These are phyloP conservation scores for Podospora bellae-mahoneyi DNA, from an alignment of 495 filamentous ascomycete species.

Conservation along the genomic window DNA sequence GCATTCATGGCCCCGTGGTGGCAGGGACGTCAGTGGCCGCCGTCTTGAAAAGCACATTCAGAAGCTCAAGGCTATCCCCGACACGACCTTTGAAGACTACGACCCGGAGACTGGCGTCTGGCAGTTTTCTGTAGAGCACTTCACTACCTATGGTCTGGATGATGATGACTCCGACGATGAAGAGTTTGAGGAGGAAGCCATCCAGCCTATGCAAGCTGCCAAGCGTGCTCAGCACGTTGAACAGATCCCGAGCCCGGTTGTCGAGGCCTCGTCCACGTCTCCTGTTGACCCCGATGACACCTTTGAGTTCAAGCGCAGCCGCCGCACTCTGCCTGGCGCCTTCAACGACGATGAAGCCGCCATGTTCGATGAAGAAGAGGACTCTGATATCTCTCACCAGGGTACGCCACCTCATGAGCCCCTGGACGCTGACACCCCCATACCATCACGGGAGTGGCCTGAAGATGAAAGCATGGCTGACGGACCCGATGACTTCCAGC, in stretches of 20 bases:
- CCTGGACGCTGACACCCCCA: conserved; percentile 71
- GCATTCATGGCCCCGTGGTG: conserved; percentile 82
- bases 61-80: conserved; percentile 64
- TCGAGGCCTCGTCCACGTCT: conserved; percentile 26
- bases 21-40: conserved; percentile 27
- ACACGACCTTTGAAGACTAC: conserved; percentile 79
- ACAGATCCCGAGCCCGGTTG: conserved; percentile 17
- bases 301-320: conserved; percentile 71
- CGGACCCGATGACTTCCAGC: conserved; percentile 56
- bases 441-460: conserved; percentile 55
- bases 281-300: conserved; percentile 66
- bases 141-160: conserved; percentile 90
- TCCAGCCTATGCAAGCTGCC: conserved; percentile 9
- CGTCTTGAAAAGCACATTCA: conserved; percentile 76
- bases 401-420: conserved; percentile 91
- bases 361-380: conserved; percentile 49
- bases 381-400: conserved; percentile 44
- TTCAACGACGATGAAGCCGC: conserved; percentile 54
- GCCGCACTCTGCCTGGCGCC: conserved; percentile 68
- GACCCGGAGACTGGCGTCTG: conserved; percentile 74
- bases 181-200: conserved; percentile 69
- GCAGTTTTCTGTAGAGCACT: conserved; percentile 90
- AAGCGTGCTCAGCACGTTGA: conserved; percentile 25
- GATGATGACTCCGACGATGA: conserved; percentile 74
- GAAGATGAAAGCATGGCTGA: conserved; percentile 62